A percentile compares a stretch with the other conserved stretches of the same genome.
Evolutionary conservation across 2,329 filamentous ascomycete genomes (phyloP).

Genomic region (Parastagonospora avenae): DNA sequence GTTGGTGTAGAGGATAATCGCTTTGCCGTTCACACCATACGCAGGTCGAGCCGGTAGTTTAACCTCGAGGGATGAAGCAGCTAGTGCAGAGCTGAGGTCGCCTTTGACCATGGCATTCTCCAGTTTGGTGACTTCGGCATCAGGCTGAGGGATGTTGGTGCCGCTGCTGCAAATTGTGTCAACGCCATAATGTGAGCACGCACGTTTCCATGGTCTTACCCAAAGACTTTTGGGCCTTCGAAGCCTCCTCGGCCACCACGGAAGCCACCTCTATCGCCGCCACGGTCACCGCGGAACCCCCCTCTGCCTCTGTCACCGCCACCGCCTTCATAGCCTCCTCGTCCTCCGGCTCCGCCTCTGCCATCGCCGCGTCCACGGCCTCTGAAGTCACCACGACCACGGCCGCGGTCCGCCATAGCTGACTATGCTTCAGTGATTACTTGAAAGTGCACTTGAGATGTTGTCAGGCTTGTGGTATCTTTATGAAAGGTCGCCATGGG

Average conservation of each 20-base stretch:
- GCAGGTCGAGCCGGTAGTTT: constrained; percentile 32
- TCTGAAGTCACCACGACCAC: constrained; percentile 21
- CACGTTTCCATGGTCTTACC: constrained; percentile 18
- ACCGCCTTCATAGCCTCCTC: constrained; percentile 12
- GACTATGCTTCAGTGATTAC: constrained; percentile 5
- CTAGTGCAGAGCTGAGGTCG: constrained; percentile 28
- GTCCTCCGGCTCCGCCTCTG: constrained; percentile 22
- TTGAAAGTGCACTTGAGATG: background rate
- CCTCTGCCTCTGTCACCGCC: constrained; percentile 16
- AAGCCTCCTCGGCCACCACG: constrained; percentile 16
- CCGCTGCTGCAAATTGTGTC: constrained; percentile 19
- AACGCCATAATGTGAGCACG: background rate
- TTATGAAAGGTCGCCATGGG: background rate
- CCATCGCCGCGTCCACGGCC: constrained; percentile 18
- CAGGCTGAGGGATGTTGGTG: constrained; percentile 39
- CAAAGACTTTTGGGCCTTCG: constrained; percentile 21
- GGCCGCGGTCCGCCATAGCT: constrained; percentile 25
- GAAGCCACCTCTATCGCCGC: constrained; percentile 13
- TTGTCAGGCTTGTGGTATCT: background rate
- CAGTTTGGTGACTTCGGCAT: constrained; percentile 31
- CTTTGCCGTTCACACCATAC: constrained; percentile 45
- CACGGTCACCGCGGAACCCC: constrained; percentile 17
- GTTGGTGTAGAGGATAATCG: constrained; percentile 50
- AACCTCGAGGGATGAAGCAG: constrained; percentile 24
- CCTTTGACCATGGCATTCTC: constrained; percentile 41